Base-by-base conservation (phyloP, 345 rosid genomes). In the Rhizophora apiculata region DNA sequence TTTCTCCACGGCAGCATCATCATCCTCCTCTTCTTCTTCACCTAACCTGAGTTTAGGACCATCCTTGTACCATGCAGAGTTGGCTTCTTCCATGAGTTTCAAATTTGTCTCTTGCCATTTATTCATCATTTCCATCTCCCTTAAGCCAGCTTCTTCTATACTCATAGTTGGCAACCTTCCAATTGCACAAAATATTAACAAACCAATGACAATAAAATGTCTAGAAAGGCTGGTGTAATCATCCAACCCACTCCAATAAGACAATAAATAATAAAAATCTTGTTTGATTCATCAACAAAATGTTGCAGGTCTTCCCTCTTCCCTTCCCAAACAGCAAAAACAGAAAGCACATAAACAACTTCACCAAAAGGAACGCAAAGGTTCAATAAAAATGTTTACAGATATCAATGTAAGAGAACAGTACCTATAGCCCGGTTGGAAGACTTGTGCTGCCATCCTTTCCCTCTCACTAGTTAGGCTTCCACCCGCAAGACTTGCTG, bases 151-250 rank as follows among this genome's bases (percentile, higher is more conserved):
- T 81, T 90, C 99, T 79, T 96, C 99, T 64, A 96, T 92, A 75
- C 99, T 89, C 97, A 92, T 92, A 19, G 99, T 96, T 21, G 99
- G 99, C 89, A 92, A 77, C 93, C 99, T 92, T 59, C 26, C 43
- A 24, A 56, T 56, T 24, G 60, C 60, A 64, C 9, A 7, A 26
- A 60, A 30, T 46, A 29, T 79, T 62, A 75, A 55, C 39, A 67
- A 34, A 67, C 36, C 57, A 31, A 56, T 56, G 60, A 6, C 59
- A 37, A n/a, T 4, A 55, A 31, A 53, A 21, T 4, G 48, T 6
- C 55, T 43, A 21, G 2, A 18, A 20, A 31, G 51, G 34, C n/a
- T 18, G 53, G 52, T 31, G 31, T 8, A 24, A 21, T 32, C 27
- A 51, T 26, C 55, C 27, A 48, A 16, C 6, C 64, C 29, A 26